Evolutionary conservation across 2,329 filamentous ascomycete genomes (phyloP), one percentile per base, ranked within the genome.

Genomic region (Emergomyces orientalis): DNA sequence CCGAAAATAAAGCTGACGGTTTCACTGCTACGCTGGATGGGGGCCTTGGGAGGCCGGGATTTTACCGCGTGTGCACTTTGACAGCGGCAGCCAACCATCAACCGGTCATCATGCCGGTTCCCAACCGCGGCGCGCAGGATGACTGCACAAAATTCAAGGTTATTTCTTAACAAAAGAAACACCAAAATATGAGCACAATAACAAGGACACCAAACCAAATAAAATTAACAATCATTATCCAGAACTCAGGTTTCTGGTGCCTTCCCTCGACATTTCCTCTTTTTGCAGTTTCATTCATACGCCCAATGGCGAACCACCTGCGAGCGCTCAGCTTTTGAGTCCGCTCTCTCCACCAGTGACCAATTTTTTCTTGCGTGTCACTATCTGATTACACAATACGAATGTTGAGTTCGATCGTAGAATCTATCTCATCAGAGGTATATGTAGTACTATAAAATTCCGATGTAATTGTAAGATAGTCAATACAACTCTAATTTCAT

Each of bases 71-170:
- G 65, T 88, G 86, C 79, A 84, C 82, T 69, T 86, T 88, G 82
- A 79, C 81, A 34, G 75, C 80, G 64, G 76, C 86, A n/a, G 77
- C 83, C 67, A 88, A 88, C 78, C 86, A 88, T 70, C 84, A 87
- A 76, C 84, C 84, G 63, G 83, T 86, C 11, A 71, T 86, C 62
- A 87, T 87, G 84, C 84, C 85, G 60, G 81, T 88, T 61, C 85
- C 86, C 62, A 85, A 87, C 75, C 83, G 86, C 73, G 86, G 86
- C 74, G 79, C 83, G 55, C 85, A 87, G 71, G 86, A 88, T 68
- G 85, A 88, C 71, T 88, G 85, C 71, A 76, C 80, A 59, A 83
- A 83, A 69, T 84, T 87, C 70, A 32, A 37, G 19, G 59, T 51
- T 11, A 27, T 22, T 25, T 39, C 30, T 25, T 25, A 11, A 56